Conservation (phyloP, 2,329 filamentous ascomycete species). For the Talaromyces sp. region DNA sequence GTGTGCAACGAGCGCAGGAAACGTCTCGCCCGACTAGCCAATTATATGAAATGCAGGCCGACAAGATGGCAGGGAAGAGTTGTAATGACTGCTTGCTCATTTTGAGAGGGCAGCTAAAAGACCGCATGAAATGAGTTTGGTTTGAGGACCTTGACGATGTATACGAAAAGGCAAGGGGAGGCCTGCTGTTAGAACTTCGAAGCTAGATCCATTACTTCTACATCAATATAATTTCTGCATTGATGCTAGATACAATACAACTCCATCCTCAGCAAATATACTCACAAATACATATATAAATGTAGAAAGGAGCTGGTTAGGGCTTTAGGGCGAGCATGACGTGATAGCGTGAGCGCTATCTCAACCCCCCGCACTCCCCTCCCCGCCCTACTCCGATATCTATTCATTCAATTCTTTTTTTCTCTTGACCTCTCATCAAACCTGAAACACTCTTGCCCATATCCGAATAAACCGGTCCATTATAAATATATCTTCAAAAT, state of each 20-base stretch:
- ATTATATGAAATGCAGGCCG: conserved; percentile 32
- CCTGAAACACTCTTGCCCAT: neutral
- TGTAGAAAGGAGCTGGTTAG: neutral
- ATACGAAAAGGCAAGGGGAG: conserved; percentile 14
- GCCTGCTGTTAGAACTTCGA: neutral
- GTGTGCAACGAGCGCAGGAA: conserved; percentile 29
- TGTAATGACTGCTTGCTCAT: conserved; percentile 34
- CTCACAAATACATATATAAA: neutral
- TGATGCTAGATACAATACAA: neutral
- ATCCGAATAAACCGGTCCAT: neutral
- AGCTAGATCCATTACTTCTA: neutral
- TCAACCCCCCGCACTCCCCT: neutral
- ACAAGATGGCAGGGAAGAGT: conserved; percentile 27
- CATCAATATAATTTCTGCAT: neutral
- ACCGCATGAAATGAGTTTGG: conserved; percentile 31
- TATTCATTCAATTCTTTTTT: neutral
- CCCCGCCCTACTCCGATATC: neutral
- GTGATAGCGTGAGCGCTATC: neutral
- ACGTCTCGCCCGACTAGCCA: conserved; percentile 27
- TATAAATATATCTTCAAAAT: conserved; percentile 35
- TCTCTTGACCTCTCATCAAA: neutral
- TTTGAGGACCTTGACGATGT: conserved; percentile 26
- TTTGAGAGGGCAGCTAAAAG: conserved; percentile 22
- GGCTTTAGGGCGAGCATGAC: neutral
- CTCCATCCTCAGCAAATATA: no score